Percentiles rank a stretch among this genome's conserved stretches.
phyloP scores from a whole-genome alignment of 2,329 filamentous ascomycete genomes.

The Dactylellina leptospora region DNA sequence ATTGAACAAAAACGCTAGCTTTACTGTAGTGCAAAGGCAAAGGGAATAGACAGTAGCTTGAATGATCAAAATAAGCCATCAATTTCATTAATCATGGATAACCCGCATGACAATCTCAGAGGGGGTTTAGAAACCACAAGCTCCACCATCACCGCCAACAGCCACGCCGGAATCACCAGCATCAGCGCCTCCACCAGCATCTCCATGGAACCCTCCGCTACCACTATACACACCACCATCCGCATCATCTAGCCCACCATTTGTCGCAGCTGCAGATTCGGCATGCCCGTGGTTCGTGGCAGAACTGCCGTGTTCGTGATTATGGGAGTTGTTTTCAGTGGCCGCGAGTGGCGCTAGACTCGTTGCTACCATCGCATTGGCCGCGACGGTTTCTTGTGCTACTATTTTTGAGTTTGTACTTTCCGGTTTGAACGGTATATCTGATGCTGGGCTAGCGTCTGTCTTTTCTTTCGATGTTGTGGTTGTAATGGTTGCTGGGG shows the following conservation, averaged over 20 bases:
- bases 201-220: not conserved
- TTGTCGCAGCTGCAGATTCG: not conserved
- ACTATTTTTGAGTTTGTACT: not conserved
- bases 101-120: not conserved
- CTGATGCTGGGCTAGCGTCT: not conserved
- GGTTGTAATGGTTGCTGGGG: not conserved
- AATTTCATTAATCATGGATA: not conserved
- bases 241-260: too few relatives aligned
- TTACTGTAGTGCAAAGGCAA: too few relatives aligned
- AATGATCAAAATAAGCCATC: not conserved
- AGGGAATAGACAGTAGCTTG: too few relatives aligned
- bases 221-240: conserved; percentile 2
- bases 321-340: too few relatives aligned
- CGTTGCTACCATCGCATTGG: conserved; percentile 24
- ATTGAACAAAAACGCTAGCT: too few relatives aligned
- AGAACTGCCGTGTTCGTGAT: not conserved
- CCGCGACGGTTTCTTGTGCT: not conserved
- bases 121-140: not conserved
- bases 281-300: not conserved
- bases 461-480: too few relatives aligned
- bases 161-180: not conserved
- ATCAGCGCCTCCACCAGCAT: not conserved
- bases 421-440: not conserved
- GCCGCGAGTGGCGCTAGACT: conserved; percentile 10
- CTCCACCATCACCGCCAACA: not conserved